Base-by-base conservation (phyloP, 257 asterid genomes). In the Solanum bulbocastanum region DNA sequence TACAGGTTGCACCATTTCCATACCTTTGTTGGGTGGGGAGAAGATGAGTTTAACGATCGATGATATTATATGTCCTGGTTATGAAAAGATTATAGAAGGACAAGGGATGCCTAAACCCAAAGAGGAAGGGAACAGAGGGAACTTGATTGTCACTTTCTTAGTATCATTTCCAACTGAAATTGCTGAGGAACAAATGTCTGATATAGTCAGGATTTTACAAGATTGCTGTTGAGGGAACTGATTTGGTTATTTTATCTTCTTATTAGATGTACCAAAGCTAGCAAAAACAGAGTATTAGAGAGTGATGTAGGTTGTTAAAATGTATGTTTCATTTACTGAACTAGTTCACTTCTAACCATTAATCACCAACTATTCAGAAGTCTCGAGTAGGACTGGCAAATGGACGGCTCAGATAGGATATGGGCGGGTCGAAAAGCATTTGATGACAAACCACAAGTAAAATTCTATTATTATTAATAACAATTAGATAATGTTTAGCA, bases 61-160 rank as follows among this genome's bases (percentile, higher is more conserved):
- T 20, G 98, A 95, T 39, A 82, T 96, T 65, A 88, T 96, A 10
- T 81, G 89, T 44, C 98, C 98, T 23, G 98, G 98, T 35, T 91
- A 90, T 52, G 89, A 90, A 83, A 93, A 89, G 89, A 91, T 83
- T 87, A 85, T 94, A 88, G 30, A 33, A 90, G 96, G 95, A 88
- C 91, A 95, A 87, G 99, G 99, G 36, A 94, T 96, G 99, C 92
- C 99, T 12, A 95, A 87, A 88, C 92, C 90, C 15, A 87, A 93
- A 4, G 93, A 93, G n/a, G 91, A 92, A 37, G 90, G 87, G 20
- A 90, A 82, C 76, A 91, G 98, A 93, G 99, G 97, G 56, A 87
- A 96, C 90, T 90, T 96, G 92, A 88, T 87, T n/a, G 33, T 94
- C 89, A 93, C 88, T 56, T 90, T 95, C 39, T 89, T 89, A 6